phyloP scores from a whole-genome alignment of 768 basidiomycete species.

The Leccinum truebloodii region DNA sequence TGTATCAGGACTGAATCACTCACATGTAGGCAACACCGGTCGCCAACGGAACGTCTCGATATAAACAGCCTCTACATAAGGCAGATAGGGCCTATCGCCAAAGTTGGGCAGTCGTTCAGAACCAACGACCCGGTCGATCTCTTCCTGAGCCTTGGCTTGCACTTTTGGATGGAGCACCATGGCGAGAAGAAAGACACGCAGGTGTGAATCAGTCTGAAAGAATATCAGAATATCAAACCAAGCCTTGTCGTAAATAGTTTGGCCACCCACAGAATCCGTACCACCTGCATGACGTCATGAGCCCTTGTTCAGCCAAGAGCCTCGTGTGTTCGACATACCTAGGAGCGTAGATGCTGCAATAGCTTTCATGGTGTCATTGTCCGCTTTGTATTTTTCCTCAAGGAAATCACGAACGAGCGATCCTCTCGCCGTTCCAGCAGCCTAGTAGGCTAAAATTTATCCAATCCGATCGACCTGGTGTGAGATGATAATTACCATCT shows the following conservation, averaged over 20 bases:
- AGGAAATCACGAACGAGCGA: constrained; percentile 26
- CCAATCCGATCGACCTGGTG: neutral
- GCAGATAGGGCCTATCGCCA: constrained; percentile 27
- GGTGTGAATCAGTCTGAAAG: constrained; percentile 12
- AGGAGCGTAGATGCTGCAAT: constrained; percentile 25
- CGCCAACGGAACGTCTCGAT: constrained; percentile 36
- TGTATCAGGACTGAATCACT: constrained; percentile 2
- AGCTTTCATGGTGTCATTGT: constrained; percentile 19
- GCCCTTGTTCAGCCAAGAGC: neutral
- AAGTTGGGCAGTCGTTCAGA: constrained; percentile 31
- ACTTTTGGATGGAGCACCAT: constrained; percentile 36
- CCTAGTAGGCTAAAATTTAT: constrained; percentile 5
- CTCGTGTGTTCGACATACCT: constrained; percentile 14
- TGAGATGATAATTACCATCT: constrained; percentile 20
- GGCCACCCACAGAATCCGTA: constrained; percentile 25
- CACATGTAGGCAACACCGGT: constrained; percentile 30
- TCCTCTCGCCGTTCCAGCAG: constrained; percentile 20
- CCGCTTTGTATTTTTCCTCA: neutral
- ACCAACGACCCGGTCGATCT: constrained; percentile 36
- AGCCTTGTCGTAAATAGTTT: neutral
- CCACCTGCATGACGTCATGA: constrained; percentile 21
- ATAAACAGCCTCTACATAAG: constrained; percentile 34
- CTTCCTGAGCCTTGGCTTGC: constrained; percentile 33
- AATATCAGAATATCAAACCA: neutral
- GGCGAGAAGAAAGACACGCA: constrained; percentile 34